These are phyloP conservation scores for Epichloe sibirici DNA, from an alignment of 2,329 filamentous ascomycete species.

Conservation along the genomic window DNA sequence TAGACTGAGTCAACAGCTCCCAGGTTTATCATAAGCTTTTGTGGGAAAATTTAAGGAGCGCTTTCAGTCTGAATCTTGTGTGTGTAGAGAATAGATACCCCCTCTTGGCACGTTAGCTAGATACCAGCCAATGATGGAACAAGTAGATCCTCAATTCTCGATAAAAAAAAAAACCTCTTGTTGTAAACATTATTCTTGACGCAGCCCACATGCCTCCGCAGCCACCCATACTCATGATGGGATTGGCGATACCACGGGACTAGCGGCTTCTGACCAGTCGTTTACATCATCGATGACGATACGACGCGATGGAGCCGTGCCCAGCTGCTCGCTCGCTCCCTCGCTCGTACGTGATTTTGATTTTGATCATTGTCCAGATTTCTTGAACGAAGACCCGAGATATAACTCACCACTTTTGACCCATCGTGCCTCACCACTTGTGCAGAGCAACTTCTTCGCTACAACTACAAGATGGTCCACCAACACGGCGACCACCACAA, in stretches of 20 bases:
- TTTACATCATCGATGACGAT: conserved; percentile 15
- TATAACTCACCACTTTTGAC: no score
- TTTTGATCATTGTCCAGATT: no score
- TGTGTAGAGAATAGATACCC: conserved; percentile 1
- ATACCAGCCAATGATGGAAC: background rate
- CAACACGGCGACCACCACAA: conserved; percentile 39
- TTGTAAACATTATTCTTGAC: background rate
- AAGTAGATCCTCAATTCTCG: background rate
- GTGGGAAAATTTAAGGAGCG: background rate
- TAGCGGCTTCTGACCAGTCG: background rate
- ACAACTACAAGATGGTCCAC: conserved; percentile 29
- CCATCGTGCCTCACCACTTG: no score
- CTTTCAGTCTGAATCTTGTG: background rate
- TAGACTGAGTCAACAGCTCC: background rate
- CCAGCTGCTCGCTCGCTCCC: no score
- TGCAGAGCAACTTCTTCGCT: no score
- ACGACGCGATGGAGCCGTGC: background rate
- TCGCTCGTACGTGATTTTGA: no score
- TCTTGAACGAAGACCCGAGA: no score
- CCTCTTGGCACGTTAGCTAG: background rate
- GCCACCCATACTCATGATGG: no score
- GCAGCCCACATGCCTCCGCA: background rate
- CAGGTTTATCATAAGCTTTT: background rate
- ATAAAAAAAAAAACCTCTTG: background rate
- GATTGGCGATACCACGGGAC: no score